phyloP scores from a whole-genome alignment of 2,329 filamentous ascomycete species.

The Fusarium pseudonygamai region DNA sequence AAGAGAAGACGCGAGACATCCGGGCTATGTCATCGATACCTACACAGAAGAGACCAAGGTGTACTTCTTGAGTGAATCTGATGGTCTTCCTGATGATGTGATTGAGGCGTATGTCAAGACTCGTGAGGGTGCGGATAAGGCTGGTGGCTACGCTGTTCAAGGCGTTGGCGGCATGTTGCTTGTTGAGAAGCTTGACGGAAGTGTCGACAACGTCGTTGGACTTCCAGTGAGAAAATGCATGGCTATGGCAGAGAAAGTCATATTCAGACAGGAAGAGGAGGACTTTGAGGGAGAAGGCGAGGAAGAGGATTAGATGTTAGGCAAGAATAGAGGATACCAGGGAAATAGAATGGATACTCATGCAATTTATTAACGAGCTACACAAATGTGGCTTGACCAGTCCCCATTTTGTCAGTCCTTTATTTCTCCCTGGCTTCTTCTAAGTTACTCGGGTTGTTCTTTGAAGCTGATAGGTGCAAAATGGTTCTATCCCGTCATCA shows the following conservation, averaged over 20 bases:
- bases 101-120: conserved; percentile 83
- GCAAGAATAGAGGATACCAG: neutral
- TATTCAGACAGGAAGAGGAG: conserved; percentile 76
- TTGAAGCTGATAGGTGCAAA: neutral
- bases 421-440: neutral
- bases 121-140: conserved; percentile 93
- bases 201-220: conserved; percentile 93
- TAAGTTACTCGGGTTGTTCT: neutral
- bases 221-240: conserved; percentile 82
- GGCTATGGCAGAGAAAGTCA: conserved; percentile 86
- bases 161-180: conserved; percentile 86
- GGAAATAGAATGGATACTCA: neutral
- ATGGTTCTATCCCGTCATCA: neutral
- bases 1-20: conserved; percentile 79
- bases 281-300: conserved; percentile 61
- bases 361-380: neutral
- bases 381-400: neutral
- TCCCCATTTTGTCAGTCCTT: neutral
- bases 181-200: conserved; percentile 88
- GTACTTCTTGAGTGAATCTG: conserved; percentile 75
- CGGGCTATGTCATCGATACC: conserved; percentile 84
- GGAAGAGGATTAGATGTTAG: conserved; percentile 44
- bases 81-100: conserved; percentile 77
- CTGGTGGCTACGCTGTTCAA: conserved; percentile 94
- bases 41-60: conserved; percentile 92